These are phyloP conservation scores for Elsinoe fawcettii DNA, from an alignment of 2,329 filamentous ascomycete species.

Conservation along the genomic window DNA sequence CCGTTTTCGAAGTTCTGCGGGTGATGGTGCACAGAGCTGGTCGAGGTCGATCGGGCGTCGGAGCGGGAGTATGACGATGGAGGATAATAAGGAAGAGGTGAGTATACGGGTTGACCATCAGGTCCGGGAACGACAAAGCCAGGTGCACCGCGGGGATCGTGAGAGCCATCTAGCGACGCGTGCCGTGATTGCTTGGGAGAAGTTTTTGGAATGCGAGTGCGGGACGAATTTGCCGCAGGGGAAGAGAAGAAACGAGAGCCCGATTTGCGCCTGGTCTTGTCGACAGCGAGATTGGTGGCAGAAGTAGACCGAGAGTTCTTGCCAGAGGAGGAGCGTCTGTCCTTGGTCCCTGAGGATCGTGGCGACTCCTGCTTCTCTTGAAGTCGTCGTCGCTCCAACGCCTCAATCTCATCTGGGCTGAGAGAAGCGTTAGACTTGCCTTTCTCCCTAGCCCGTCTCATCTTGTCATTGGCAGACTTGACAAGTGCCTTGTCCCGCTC, in stretches of 20 bases:
- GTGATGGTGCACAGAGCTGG: constrained; percentile 26
- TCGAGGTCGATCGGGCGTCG: constrained; percentile 22
- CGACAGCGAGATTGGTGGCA: constrained; percentile 29
- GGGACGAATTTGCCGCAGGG: constrained; percentile 29
- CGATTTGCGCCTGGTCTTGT: constrained; percentile 29
- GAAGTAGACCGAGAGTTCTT: constrained; percentile 29
- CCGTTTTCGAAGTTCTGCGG: constrained; percentile 24
- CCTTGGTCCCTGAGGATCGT: constrained; percentile 20
- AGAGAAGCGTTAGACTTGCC: constrained; percentile 75
- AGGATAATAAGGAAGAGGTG: constrained; percentile 27
- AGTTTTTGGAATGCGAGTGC: constrained; percentile 26
- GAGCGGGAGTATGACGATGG: constrained; percentile 17
- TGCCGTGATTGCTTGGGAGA: constrained; percentile 21
- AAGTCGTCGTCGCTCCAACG: constrained; percentile 55
- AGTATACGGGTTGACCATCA: constrained; percentile 41
- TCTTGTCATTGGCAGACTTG: constrained; percentile 70
- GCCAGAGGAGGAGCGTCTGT: constrained; percentile 21
- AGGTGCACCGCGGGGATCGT: constrained; percentile 27
- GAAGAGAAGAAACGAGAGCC: constrained; percentile 27
- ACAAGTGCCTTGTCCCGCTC: constrained; percentile 69
- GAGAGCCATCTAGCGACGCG: constrained; percentile 18
- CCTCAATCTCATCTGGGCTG: constrained; percentile 70
- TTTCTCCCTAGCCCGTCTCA: constrained; percentile 66
- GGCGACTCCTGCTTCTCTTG: constrained; percentile 12
- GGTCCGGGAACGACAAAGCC: constrained; percentile 43